A percentile compares a stretch with the other conserved stretches of the same genome.
phyloP scores from a whole-genome alignment of 2,329 filamentous ascomycete genomes.

The Rachicladosporium sp. region DNA sequence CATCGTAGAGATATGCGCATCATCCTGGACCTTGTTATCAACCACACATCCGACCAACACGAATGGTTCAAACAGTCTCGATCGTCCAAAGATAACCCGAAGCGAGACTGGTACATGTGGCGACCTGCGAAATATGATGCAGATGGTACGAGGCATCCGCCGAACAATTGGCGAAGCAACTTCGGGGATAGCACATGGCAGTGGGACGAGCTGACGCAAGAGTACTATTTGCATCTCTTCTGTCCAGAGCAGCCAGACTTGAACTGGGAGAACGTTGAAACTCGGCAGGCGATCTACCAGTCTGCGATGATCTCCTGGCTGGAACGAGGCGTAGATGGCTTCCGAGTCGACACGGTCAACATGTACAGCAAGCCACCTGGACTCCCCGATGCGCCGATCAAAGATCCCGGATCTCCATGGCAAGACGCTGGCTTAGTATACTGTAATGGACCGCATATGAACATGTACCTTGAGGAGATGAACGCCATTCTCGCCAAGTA shows the following conservation, averaged over 20 bases:
- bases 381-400: constrained; percentile 11
- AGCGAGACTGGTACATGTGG: constrained; percentile 48
- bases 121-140: constrained; percentile 29
- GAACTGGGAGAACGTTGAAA: constrained; percentile 67
- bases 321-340: constrained; percentile 48
- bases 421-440: constrained; percentile 9
- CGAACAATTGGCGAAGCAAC: constrained; percentile 62
- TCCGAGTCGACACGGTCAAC: constrained; percentile 23
- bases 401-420: constrained; percentile 6
- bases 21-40: constrained; percentile 65
- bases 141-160: constrained; percentile 51
- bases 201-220: constrained; percentile 57
- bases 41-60: constrained; percentile 58
- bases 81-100: constrained; percentile 36
- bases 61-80: constrained; percentile 47
- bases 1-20: constrained; percentile 55
- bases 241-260: constrained; percentile 66
- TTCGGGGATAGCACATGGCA: constrained; percentile 51
- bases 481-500: constrained; percentile 33
- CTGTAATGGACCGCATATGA: constrained; percentile 26
- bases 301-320: constrained; percentile 55
- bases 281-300: constrained; percentile 58
- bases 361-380: constrained; percentile 11
- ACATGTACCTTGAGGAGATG: constrained; percentile 36
- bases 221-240: constrained; percentile 70